Percentiles rank a stretch among this genome's conserved stretches.
phyloP scores from a whole-genome alignment of 257 asterid species.

The Solanum virginianum region DNA sequence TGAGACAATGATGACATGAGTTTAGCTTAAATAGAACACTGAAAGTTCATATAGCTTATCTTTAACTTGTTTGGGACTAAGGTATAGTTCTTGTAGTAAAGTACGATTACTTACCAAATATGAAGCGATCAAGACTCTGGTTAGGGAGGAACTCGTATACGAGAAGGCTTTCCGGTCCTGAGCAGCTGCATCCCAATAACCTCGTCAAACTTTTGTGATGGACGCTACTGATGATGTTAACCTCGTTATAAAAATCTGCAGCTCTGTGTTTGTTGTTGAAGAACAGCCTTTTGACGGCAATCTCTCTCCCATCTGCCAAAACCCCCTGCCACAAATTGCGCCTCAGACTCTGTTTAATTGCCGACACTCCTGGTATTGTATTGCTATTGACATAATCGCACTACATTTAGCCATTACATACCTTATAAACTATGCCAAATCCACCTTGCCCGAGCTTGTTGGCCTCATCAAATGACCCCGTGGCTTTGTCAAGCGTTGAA shows the following conservation, averaged over 20 bases:
- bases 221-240: slow-evolving; percentile 13
- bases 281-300: neutral
- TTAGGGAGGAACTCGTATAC: too few species aligned
- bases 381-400: too few species aligned
- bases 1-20: neutral
- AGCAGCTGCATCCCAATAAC: too few species aligned
- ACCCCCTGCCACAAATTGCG: neutral
- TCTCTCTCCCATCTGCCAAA: too few species aligned
- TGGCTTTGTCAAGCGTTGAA: slow-evolving; percentile 21
- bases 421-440: too few species aligned
- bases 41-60: neutral
- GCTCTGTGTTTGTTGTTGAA: slow-evolving; percentile 8
- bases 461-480: slow-evolving; percentile 16
- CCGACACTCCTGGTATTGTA: neutral
- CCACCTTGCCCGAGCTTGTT: slow-evolving; percentile 31
- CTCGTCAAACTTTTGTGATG: too few species aligned
- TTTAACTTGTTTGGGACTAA: neutral
- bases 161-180: too few species aligned
- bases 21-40: neutral
- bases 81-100: neutral
- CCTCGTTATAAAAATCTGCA: slow-evolving; percentile 18
- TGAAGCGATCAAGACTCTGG: too few species aligned
- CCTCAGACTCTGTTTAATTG: neutral
- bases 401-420: neutral
- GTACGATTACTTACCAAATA: too few species aligned